Percentiles rank a stretch among this genome's conserved stretches.
phyloP scores from a whole-genome alignment of 306 rosid genomes.

The Dalbergia oliveri region DNA sequence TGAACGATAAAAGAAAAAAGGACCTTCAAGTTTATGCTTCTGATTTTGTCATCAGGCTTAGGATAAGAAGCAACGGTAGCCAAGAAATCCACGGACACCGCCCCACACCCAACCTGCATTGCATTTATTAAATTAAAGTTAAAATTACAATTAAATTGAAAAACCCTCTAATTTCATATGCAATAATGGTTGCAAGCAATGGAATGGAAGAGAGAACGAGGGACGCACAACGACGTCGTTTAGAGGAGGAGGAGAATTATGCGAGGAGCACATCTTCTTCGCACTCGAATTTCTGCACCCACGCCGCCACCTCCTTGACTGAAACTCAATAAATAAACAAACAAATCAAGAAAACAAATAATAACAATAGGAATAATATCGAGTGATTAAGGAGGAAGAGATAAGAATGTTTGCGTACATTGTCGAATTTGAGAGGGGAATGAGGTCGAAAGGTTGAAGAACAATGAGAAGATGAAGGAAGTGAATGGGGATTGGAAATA shows the following conservation, averaged over 20 bases:
- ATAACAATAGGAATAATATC: neutral
- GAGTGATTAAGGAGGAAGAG: neutral
- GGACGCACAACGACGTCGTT: constrained; percentile 66
- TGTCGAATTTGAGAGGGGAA: neutral
- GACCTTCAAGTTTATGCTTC: constrained; percentile 83
- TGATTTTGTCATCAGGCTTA: constrained; percentile 86
- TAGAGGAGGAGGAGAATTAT: constrained; percentile 52
- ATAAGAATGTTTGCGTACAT: neutral
- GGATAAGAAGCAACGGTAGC: constrained; percentile 82
- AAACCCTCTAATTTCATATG: constrained; percentile 18
- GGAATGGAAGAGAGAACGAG: constrained; percentile 8
- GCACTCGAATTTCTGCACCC: constrained; percentile 45
- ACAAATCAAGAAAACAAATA: neutral
- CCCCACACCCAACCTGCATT: constrained; percentile 79
- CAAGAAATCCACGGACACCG: constrained; percentile 64
- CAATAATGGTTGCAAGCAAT: neutral
- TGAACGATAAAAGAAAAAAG: constrained; percentile 8
- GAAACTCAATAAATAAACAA: constrained; percentile 8
- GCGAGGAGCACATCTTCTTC: constrained; percentile 61
- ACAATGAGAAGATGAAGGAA: constrained; percentile 38
- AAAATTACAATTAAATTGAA: too few relatives aligned
- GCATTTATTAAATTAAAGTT: neutral
- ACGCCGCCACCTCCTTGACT: constrained; percentile 25
- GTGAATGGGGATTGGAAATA: neutral
- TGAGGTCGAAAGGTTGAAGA: constrained; percentile 28